Percentiles rank a stretch among this genome's conserved stretches.
phyloP scores from a whole-genome alignment of 495 filamentous ascomycete species.

The Clavariopsis aquatica region DNA sequence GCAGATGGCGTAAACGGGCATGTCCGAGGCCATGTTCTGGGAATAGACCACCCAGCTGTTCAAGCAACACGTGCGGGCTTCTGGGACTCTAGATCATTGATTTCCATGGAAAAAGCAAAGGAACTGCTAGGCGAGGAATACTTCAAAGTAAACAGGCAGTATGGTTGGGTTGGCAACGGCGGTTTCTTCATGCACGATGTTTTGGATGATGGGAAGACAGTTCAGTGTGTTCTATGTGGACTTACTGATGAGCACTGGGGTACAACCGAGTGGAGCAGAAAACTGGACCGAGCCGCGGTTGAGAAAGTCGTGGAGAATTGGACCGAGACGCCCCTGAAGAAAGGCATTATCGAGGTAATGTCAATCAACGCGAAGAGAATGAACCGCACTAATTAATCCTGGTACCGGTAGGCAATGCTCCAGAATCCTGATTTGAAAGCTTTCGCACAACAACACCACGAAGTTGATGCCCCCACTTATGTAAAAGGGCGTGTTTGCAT shows the following conservation, averaged over 20 bases:
- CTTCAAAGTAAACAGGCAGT: slow-evolving; percentile 15
- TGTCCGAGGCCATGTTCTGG: slow-evolving; percentile 15
- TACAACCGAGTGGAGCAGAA: slow-evolving; percentile 8
- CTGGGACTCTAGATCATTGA: slow-evolving; percentile 3
- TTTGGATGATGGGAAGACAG: slow-evolving; percentile 14
- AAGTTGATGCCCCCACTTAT: slow-evolving; percentile 11
- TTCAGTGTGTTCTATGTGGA: slow-evolving; percentile 12
- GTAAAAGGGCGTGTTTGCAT: slow-evolving; percentile 17
- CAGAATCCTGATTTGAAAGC: slow-evolving; percentile 17
- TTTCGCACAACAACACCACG: slow-evolving; percentile 13
- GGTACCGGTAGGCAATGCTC: slow-evolving; percentile 11
- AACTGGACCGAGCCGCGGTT: slow-evolving; percentile 1
- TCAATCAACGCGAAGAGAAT: neutral
- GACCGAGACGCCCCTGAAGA: slow-evolving; percentile 13
- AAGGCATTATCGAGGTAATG: slow-evolving; percentile 15
- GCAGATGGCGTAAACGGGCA: slow-evolving; percentile 16
- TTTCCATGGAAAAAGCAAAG: slow-evolving; percentile 8
- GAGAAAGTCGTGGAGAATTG: slow-evolving; percentile 8
- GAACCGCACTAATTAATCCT: neutral
- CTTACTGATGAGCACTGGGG: slow-evolving; percentile 9
- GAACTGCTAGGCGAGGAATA: slow-evolving; percentile 15
- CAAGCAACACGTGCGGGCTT: neutral
- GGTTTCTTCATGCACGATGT: slow-evolving; percentile 26
- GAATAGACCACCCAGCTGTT: slow-evolving; percentile 13
- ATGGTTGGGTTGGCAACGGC: slow-evolving; percentile 22